These are phyloP conservation scores for Sphagnum magellanicum DNA, from an alignment of 228 moss, liverwort and hornwort genomes.

Conservation along the genomic window DNA sequence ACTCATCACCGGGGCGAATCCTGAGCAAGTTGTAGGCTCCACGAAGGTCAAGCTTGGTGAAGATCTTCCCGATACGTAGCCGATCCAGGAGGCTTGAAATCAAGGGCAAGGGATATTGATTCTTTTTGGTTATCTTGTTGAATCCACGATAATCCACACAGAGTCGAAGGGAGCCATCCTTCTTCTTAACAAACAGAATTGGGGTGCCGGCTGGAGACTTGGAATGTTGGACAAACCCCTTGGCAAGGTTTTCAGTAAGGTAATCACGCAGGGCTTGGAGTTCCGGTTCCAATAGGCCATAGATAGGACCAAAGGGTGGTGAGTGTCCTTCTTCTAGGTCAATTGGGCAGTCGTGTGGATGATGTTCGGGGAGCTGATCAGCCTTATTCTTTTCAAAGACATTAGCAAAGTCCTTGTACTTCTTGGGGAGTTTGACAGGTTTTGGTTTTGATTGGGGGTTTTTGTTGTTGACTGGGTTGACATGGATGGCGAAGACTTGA, in stretches of 20 bases:
- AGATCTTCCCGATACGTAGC: not conserved
- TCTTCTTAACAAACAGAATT: slow-evolving; percentile 3
- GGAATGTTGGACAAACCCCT: not conserved
- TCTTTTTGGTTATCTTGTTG: slow-evolving; percentile 5
- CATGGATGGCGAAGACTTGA: too few relatives aligned
- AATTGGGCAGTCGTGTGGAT: too few relatives aligned
- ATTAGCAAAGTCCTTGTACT: too few relatives aligned
- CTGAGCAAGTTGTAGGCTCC: slow-evolving; percentile 6
- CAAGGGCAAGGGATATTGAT: not conserved
- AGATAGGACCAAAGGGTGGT: too few relatives aligned
- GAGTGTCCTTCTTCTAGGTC: too few relatives aligned
- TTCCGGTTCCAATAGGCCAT: not conserved
- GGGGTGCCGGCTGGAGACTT: not conserved
- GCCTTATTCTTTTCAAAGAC: too few relatives aligned
- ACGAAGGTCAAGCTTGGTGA: slow-evolving; percentile 5
- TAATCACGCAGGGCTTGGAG: not conserved
- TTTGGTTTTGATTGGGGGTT: too few relatives aligned
- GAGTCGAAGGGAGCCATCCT: slow-evolving; percentile 2
- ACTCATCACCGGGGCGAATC: not conserved
- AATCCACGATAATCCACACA: slow-evolving; percentile 9
- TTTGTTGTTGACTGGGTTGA: too few relatives aligned
- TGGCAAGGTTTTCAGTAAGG: not conserved
- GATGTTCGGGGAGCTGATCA: too few relatives aligned
- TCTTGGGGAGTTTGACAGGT: too few relatives aligned
- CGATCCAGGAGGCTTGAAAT: slow-evolving; percentile 3